Evolutionary conservation across 2,329 filamentous ascomycete genomes (phyloP).

Genomic region (Aspergillus calidoustus): DNA sequence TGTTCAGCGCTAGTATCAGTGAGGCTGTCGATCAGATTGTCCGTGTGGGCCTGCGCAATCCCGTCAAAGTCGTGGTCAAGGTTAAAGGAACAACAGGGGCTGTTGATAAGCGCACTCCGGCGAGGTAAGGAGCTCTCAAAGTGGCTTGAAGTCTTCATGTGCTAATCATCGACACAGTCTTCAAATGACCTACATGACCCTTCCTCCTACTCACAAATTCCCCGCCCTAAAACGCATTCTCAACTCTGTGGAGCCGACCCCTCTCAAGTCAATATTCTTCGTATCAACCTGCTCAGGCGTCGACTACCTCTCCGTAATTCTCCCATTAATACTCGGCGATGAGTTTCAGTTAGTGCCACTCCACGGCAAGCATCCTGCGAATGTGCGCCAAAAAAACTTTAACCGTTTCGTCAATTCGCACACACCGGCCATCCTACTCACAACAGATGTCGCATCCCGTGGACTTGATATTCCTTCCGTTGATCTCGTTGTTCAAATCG

Average conservation of each 20-base stretch:
- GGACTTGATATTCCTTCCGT: constrained; percentile 92
- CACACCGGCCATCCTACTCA: constrained; percentile 79
- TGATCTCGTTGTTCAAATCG: constrained; percentile 87
- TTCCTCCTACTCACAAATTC: constrained; percentile 78
- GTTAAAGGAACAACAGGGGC: constrained; percentile 77
- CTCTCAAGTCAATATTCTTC: constrained; percentile 87
- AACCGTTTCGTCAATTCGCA: constrained; percentile 75
- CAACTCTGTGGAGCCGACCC: constrained; percentile 69
- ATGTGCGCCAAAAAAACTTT: constrained; percentile 88
- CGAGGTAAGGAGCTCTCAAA: constrained; percentile 53
- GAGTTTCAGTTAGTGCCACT: constrained; percentile 75
- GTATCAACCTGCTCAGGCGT: constrained; percentile 92
- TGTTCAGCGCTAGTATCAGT: constrained; percentile 95
- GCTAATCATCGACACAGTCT: constrained; percentile 56
- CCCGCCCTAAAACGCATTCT: constrained; percentile 74
- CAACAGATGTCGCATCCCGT: constrained; percentile 88
- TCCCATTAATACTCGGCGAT: constrained; percentile 72
- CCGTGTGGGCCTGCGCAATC: constrained; percentile 87
- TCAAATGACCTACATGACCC: constrained; percentile 84
- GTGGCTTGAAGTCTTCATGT: neutral
- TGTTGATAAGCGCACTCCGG: constrained; percentile 86
- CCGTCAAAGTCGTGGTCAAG: constrained; percentile 91
- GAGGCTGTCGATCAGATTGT: constrained; percentile 94
- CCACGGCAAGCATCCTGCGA: constrained; percentile 89
- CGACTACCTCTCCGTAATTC: constrained; percentile 85